phyloP scores from a whole-genome alignment of 495 filamentous ascomycete genomes.

The Hypoxylon perforatum region DNA sequence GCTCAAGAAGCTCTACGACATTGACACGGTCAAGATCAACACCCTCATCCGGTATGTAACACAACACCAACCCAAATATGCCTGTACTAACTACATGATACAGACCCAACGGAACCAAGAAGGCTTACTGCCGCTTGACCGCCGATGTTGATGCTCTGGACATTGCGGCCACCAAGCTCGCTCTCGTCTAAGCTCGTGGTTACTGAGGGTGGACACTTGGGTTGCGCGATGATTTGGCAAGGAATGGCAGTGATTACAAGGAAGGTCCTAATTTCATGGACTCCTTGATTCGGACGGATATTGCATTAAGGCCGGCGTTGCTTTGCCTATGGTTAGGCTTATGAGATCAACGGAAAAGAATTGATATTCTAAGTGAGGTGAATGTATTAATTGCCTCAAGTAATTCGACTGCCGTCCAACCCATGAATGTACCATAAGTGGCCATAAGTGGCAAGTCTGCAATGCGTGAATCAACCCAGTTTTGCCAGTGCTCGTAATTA shows the following conservation, averaged over 20 bases:
- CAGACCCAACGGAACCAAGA: constrained; percentile 97
- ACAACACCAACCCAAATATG: neutral
- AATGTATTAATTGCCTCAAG: constrained; percentile 13
- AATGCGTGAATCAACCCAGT: neutral
- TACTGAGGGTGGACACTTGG: constrained; percentile 22
- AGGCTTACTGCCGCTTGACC: constrained; percentile 95
- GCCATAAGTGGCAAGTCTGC: constrained; percentile 16
- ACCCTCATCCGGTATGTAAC: constrained; percentile 88
- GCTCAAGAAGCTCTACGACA: constrained; percentile 99
- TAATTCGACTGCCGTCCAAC: constrained; percentile 14
- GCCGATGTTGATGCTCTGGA: constrained; percentile 97
- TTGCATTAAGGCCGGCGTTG: constrained; percentile 51
- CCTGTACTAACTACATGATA: constrained; percentile 27
- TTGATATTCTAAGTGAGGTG: constrained; percentile 37
- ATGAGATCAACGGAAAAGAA: constrained; percentile 47
- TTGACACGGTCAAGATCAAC: constrained; percentile 98
- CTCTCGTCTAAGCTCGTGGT: constrained; percentile 80
- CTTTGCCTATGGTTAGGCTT: constrained; percentile 45
- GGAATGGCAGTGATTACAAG: constrained; percentile 25
- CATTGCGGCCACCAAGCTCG: constrained; percentile 98
- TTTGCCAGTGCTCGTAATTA: neutral
- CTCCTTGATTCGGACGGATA: constrained; percentile 42
- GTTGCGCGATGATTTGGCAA: constrained; percentile 34
- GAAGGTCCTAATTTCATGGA: constrained; percentile 36
- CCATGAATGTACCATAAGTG: constrained; percentile 5